Evolutionary conservation across 306 rosid genomes (phyloP), one percentile per base, ranked within the genome.

Genomic region (Purshia tridentata): DNA sequence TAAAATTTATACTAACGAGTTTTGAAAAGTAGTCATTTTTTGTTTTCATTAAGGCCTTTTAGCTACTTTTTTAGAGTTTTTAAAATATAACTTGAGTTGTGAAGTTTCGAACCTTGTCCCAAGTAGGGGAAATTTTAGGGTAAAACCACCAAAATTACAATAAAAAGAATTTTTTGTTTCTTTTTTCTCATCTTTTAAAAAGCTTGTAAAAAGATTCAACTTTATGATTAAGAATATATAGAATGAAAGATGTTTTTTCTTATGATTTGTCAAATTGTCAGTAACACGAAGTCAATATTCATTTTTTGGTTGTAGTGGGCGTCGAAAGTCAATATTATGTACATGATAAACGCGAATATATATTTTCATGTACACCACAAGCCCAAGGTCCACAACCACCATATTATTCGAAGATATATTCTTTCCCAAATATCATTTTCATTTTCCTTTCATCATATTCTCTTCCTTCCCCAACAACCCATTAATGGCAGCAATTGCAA

Each of bases 401-500:
- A 63, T 6, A 65, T 20, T 65, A 45, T 65, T 45, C 69, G 18
- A 20, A 48, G 15, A 42, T 19, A 65, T 65, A 18, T 65, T 65
- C 69, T 47, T 18, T 45, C 37, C 6, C 20, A 45, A 37, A 46
- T 65, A 9, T 40, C 63, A 40, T 44, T 65, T 55, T 56, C 62
- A 46, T 54, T 29, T 0, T 9, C 57, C 75, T 81, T 73, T 73
- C 56, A 80, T 74, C 18, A 76, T 81, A 35, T 86, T 82, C 83
- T 78, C 82, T 78, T 80, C 76, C 80, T 62, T 47, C 73, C 23
- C 16, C 65, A 72, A 45, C 65, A 72, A 40, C 65, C 72, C 80
- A 80, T 79, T 57, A 75, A 69, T 77, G 77, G 73, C 85, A 61
- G 71, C 35, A 29, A 29, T 29, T 29, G 81, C 82, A 86, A 86